These are phyloP conservation scores for Escallonia rubra DNA, from an alignment of 129 eudicot genomes.

Conservation along the genomic window DNA sequence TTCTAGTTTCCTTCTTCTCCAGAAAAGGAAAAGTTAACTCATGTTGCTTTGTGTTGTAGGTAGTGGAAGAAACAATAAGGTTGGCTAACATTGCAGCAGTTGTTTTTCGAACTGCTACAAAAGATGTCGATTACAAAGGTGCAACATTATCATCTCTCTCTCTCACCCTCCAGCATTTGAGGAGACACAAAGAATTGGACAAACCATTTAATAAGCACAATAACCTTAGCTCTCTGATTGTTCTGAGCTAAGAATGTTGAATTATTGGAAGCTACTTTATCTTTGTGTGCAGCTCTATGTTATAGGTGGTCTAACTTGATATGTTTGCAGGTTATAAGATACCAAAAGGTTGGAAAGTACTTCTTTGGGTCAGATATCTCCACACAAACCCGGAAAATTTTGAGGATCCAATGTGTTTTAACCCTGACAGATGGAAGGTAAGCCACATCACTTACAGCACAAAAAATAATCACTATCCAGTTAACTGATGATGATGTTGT, in stretches of 20 bases:
- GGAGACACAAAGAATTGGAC: no score
- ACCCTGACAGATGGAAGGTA: conserved; percentile 55
- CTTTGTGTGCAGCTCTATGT: not conserved
- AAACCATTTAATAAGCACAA: no score
- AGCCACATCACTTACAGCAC: not conserved
- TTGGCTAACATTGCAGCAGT: conserved; percentile 33
- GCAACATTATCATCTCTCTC: not conserved
- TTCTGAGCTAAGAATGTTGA: no score
- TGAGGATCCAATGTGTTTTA: conserved; percentile 36
- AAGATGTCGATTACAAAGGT: conserved; percentile 44
- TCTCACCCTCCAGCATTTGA: not conserved
- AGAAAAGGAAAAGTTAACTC: no score
- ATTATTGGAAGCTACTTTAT: no score
- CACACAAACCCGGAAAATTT: conserved; percentile 38
- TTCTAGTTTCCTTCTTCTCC: no score
- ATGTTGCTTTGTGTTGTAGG: conserved; percentile 12
- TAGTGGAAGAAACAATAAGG: conserved; percentile 49
- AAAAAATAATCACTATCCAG: not conserved
- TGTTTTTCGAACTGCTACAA: conserved; percentile 26
- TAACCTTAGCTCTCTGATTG: no score
- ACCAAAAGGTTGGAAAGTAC: conserved; percentile 43
- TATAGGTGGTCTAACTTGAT: not conserved
- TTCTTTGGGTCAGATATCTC: conserved; percentile 39
- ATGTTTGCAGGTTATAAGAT: conserved; percentile 31
- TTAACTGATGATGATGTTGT: not conserved